phyloP scores from a whole-genome alignment of 2,329 filamentous ascomycete species.

The Sphaerulina vaccinii region DNA sequence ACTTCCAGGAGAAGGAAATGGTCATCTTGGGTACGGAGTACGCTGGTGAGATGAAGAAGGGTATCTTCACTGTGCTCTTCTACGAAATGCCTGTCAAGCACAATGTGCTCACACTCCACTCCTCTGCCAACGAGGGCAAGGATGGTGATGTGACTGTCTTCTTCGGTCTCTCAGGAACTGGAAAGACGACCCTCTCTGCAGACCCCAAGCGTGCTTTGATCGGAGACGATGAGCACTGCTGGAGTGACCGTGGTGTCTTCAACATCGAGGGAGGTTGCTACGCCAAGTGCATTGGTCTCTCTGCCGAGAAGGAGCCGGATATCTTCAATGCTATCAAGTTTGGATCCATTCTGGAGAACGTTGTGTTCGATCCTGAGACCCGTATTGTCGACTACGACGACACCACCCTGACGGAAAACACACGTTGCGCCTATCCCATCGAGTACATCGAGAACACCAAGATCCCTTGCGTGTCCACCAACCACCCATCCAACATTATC shows the following conservation, averaged over 20 bases:
- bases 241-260: slow-evolving; percentile 94
- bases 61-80: slow-evolving; percentile 97
- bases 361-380: slow-evolving; percentile 89
- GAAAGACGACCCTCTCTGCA: slow-evolving; percentile 97
- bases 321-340: slow-evolving; percentile 95
- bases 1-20: slow-evolving; percentile 99
- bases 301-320: slow-evolving; percentile 98
- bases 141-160: slow-evolving; percentile 96
- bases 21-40: slow-evolving; percentile 99
- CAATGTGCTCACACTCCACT: slow-evolving; percentile 97
- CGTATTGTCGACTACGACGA: slow-evolving; percentile 96
- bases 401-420: slow-evolving; percentile 93
- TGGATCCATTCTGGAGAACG: slow-evolving; percentile 96
- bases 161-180: slow-evolving; percentile 97
- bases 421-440: slow-evolving; percentile 95
- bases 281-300: slow-evolving; percentile 96
- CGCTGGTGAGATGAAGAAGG: slow-evolving; percentile 55
- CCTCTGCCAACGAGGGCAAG: slow-evolving; percentile 95
- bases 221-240: slow-evolving; percentile 99
- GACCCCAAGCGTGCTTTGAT: slow-evolving; percentile 96
- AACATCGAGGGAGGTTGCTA: slow-evolving; percentile 99
- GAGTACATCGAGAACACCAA: slow-evolving; percentile 99
- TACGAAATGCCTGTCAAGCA: slow-evolving; percentile 99
- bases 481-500: slow-evolving; percentile 95
- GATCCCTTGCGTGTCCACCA: slow-evolving; percentile 86